Conservation (phyloP, 1,284 basidiomycete species). For the Cutaneotrichosporon sp. region DNA sequence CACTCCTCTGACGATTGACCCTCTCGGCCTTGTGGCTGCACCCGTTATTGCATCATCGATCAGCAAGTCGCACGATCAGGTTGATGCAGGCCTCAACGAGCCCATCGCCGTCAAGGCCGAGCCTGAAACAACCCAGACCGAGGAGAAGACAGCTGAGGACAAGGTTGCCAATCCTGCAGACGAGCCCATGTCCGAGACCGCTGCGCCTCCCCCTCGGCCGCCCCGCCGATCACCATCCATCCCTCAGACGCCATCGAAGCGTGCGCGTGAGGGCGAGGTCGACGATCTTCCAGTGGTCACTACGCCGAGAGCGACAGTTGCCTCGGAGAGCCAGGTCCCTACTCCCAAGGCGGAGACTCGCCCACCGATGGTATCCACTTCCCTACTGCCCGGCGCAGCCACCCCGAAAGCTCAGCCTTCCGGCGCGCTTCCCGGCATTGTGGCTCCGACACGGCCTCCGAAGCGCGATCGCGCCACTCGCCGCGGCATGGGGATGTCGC, state of each 20-base stretch:
- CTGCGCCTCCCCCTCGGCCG: conserved; percentile 9
- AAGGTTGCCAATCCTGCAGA: neutral
- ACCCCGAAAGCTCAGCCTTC: conserved; percentile 24
- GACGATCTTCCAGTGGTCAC: conserved; percentile 5
- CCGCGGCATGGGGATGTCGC: conserved; percentile 65
- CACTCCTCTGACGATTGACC: neutral
- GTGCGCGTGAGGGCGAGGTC: conserved; percentile 18
- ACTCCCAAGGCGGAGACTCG: conserved; percentile 12
- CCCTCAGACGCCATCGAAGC: conserved; percentile 20
- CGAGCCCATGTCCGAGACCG: neutral
- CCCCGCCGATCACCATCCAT: conserved; percentile 7
- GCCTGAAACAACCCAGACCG: neutral
- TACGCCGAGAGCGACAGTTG: conserved; percentile 19
- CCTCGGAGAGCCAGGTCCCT: neutral
- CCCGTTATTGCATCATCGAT: neutral
- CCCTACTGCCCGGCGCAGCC: conserved; percentile 21
- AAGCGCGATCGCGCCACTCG: conserved; percentile 56
- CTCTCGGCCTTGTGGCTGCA: neutral
- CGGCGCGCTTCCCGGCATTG: conserved; percentile 1
- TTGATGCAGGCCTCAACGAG: neutral
- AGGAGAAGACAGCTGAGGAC: neutral
- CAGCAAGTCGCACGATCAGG: neutral
- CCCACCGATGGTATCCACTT: conserved; percentile 4
- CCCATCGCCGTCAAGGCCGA: neutral
- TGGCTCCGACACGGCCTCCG: conserved; percentile 3